Evolutionary conservation across 805 yeast species (phyloP), one percentile per base, ranked within the genome.

Genomic region (Kodamaea neixiangensis): DNA sequence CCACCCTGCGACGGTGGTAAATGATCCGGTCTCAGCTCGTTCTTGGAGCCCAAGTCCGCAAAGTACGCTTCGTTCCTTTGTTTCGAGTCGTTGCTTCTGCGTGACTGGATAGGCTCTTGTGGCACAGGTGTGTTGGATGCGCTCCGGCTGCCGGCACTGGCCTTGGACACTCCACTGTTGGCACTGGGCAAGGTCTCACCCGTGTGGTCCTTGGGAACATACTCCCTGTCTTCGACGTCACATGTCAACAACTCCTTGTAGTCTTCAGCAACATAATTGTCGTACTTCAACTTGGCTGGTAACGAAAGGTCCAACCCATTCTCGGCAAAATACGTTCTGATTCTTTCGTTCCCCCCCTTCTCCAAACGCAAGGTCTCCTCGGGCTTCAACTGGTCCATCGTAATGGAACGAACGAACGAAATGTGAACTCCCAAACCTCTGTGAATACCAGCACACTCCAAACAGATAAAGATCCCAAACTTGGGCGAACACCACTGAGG

Each of bases 401-500:
- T 94, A 60, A 94, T 92, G 21, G 96, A 87, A 65, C 99, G 80
- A 34, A 94, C 98, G 74, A 94, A 94, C 39, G 97, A 92, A 51
- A 94, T 85, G 67, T 94, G 99, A 40, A 94, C 99, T 37, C 99
- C 99, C 44, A 94, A 76, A 10, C 98, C 96, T 68, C 96, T 80
- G 68, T 94, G 99, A 50, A 87, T 77, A 43, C 99, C 99, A 15
- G 99, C 99, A 75, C 99, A 94, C 67, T 94, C 99, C 38, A 94
- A 79, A 70, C 99, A 94, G 64, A 94, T 93, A 71, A 92, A 94
- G 54, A 94, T 88, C 53, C 99, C 99, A 71, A 93, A 91, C 69
- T 94, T 94, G 34, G 98, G 98, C 11, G 97, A 90, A 1, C 98
- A 97, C 99, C 99, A 94, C 69, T 94, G 99, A 7, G 99, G 99